These are phyloP conservation scores for Penicillium alfredii DNA, from an alignment of 495 filamentous ascomycete genomes.

Conservation along the genomic window DNA sequence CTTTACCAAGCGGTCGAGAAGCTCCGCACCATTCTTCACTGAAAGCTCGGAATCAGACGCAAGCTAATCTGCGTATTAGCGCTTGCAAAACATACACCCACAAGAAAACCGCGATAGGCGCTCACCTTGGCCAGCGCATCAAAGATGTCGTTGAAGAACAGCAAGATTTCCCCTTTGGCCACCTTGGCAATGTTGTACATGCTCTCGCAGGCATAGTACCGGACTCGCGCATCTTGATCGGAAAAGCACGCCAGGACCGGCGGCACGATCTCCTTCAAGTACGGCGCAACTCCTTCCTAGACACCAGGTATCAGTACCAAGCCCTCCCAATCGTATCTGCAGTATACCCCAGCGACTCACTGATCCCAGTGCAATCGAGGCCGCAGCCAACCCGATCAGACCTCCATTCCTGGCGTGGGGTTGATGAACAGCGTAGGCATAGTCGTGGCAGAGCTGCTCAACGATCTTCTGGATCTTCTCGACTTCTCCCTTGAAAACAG, in stretches of 20 bases:
- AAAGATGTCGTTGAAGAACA: conserved; percentile 98
- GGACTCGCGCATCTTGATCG: conserved; percentile 95
- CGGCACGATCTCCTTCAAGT: conserved; percentile 88
- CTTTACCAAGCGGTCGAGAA: conserved; percentile 92
- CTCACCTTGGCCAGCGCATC: conserved; percentile 91
- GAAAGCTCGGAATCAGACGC: conserved; percentile 94
- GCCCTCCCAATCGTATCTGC: not conserved
- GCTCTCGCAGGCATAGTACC: conserved; percentile 98
- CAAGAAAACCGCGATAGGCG: not conserved
- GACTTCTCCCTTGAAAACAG: conserved; percentile 67
- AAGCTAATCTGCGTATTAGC: conserved; percentile 50
- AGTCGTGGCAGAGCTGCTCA: conserved; percentile 94
- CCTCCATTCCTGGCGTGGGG: conserved; percentile 96
- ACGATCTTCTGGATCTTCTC: conserved; percentile 78
- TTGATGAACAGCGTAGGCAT: conserved; percentile 95
- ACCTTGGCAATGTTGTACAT: conserved; percentile 99
- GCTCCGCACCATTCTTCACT: conserved; percentile 96
- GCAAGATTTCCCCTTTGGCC: conserved; percentile 91
- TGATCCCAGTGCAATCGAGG: conserved; percentile 89
- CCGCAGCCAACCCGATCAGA: conserved; percentile 91
- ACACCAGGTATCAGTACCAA: conserved; percentile 20
- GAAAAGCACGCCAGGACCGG: conserved; percentile 98
- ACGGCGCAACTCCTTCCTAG: conserved; percentile 80
- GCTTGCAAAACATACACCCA: not conserved
- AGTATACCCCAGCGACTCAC: conserved; percentile 47